phyloP scores from a whole-genome alignment of 306 rosid genomes.

The Castanea mollissima region DNA sequence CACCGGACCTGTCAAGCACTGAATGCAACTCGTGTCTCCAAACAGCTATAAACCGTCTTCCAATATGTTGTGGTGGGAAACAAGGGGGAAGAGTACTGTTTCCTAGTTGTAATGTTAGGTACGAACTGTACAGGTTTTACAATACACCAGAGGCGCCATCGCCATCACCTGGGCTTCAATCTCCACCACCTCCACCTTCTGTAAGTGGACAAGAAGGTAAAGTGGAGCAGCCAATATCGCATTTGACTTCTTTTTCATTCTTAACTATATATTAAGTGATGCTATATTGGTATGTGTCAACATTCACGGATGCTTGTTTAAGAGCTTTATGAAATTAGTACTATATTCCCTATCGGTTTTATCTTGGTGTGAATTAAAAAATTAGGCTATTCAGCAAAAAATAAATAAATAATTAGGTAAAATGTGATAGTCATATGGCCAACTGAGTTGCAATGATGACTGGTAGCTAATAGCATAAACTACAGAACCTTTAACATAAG shows the following conservation, averaged over 20 bases:
- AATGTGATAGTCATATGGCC: too few relatives aligned
- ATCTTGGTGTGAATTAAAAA: too few relatives aligned
- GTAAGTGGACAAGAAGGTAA: neutral
- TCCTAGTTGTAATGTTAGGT: conserved; percentile 14
- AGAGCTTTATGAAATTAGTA: too few relatives aligned
- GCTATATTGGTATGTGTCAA: too few relatives aligned
- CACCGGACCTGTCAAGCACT: conserved; percentile 16
- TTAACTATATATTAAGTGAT: too few relatives aligned
- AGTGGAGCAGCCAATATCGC: neutral
- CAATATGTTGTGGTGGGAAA: neutral
- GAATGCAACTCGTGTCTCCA: neutral
- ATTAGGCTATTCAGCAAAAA: too few relatives aligned
- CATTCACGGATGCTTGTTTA: too few relatives aligned
- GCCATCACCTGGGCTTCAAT: neutral
- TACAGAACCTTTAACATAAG: too few relatives aligned
- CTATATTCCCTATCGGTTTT: too few relatives aligned
- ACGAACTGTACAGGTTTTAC: neutral
- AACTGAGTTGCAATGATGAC: too few relatives aligned
- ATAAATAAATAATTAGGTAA: too few relatives aligned
- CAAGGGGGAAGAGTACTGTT: neutral
- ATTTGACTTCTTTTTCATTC: neutral
- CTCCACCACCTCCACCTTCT: neutral
- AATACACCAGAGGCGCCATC: neutral
- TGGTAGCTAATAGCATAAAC: too few relatives aligned
- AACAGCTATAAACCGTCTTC: neutral